Evolutionary conservation across 768 basidiomycete species (phyloP), one percentile per base, ranked within the genome.

Genomic region (Gymnopilus junonius): DNA sequence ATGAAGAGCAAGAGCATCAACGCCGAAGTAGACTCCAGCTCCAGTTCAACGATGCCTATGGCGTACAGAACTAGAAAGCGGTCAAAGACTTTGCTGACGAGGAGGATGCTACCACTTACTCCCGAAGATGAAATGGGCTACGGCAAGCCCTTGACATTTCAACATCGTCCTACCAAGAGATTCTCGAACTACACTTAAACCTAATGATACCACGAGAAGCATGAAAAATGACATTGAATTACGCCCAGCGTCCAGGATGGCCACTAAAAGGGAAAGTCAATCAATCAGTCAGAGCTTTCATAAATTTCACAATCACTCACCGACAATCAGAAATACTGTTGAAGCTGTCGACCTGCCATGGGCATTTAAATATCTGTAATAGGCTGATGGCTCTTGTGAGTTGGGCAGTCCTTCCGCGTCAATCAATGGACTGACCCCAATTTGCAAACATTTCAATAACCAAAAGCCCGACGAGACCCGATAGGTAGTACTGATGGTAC

Each of bases 211-310:
- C 46, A 99, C 89, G 21, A 98, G 81, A 21, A 99, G 83, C 83
- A 99, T 87, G 79, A 99, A 98, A 80, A 99, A 95, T 1, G 94
- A 95, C 74, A 96, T 82, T 1, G 95, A 92, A 71, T 99, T 99
- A 48, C 97, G 81, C 6, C 92, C 96, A 8, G 97, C 97, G 70
- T 98, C 96, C 45, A 99, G 80, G 63, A 96, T 93, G n/a, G 95
- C 92, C 40, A 97, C 95, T 93, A 0, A n/a, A 42, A 59, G 23
- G 23, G 14, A 46, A 58, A 32, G 15, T 64, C 39, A 54, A 66
- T 34, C 64, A 57, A 32, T 63, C 55, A 57, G 32, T 37, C 34
- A 23, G 3, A 29, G 20, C 20, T 20, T 17, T 20, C 23, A 4
- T n/a, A 29, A 48, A 29, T 27, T 45, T 1, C 23, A 15, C 48